Evolutionary conservation across 331 rosid species (phyloP).

Genomic region (Ulmus americana): DNA sequence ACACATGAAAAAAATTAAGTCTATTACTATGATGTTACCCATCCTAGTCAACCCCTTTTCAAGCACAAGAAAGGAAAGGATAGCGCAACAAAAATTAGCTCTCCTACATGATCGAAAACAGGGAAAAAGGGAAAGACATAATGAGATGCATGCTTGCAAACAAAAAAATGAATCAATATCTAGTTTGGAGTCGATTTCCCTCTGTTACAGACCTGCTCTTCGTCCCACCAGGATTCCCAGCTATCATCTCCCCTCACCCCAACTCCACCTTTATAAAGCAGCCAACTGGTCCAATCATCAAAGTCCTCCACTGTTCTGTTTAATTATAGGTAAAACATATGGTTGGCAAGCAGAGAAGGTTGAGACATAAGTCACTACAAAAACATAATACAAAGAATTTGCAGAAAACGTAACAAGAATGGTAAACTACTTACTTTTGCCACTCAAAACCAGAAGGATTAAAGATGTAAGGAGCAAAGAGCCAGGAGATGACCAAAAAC

Average conservation of each 20-base stretch:
- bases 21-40: not conserved
- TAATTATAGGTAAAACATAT: constrained; percentile 15
- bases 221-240: constrained; percentile 99
- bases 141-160: not conserved
- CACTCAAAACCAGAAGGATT: constrained; percentile 98
- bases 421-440: constrained; percentile 71
- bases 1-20: not conserved
- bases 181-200: not conserved
- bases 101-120: not conserved
- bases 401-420: not conserved
- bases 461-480: constrained; percentile 92
- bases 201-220: constrained; percentile 65
- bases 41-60: not conserved
- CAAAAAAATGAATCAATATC: not conserved
- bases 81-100: not conserved
- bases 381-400: not conserved
- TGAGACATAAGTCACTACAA: not conserved
- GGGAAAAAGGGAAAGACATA: not conserved
- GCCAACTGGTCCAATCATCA: constrained; percentile 98
- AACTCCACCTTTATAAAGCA: constrained; percentile 97
- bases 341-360: not conserved
- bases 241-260: constrained; percentile 93
- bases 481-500: constrained; percentile 99
- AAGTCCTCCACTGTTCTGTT: constrained; percentile 97
- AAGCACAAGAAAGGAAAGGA: not conserved